phyloP scores from a whole-genome alignment of 2,329 filamentous ascomycete genomes.

The Ampelomyces quisqualis region DNA sequence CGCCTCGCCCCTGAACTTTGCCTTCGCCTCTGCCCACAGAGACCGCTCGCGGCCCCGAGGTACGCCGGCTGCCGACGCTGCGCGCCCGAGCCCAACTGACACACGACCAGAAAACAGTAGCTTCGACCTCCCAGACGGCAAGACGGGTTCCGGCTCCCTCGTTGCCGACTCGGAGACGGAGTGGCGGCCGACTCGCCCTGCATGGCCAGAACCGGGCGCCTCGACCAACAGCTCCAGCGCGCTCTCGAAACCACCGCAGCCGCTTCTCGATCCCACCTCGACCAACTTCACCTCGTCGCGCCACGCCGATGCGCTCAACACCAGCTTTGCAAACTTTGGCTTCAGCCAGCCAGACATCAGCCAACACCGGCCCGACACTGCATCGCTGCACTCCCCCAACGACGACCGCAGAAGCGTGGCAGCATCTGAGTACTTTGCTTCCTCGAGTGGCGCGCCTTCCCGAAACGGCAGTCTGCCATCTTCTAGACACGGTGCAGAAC shows the following conservation, averaged over 20 bases:
- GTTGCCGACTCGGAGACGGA: constrained; percentile 69
- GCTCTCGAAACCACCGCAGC: constrained; percentile 29
- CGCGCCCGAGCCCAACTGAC: constrained; percentile 14
- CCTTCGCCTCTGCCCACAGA: constrained; percentile 30
- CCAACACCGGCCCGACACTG: constrained; percentile 28
- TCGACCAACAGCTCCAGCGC: constrained; percentile 28
- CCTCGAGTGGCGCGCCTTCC: constrained; percentile 50
- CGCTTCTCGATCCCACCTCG: constrained; percentile 36
- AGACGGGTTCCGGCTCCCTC: constrained; percentile 69
- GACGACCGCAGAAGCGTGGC: constrained; percentile 46
- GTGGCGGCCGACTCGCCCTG: constrained; percentile 57
- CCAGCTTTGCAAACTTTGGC: constrained; percentile 37
- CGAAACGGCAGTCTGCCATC: constrained; percentile 59
- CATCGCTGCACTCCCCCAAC: constrained; percentile 45
- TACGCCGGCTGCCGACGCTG: constrained; percentile 10
- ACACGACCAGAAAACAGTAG: constrained; percentile 30
- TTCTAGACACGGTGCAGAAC: constrained; percentile 54
- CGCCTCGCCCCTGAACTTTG: constrained; percentile 21
- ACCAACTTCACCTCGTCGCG: constrained; percentile 35
- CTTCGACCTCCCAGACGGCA: constrained; percentile 51
- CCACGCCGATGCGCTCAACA: constrained; percentile 34
- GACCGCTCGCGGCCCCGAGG: constrained; percentile 40
- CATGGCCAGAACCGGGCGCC: constrained; percentile 58
- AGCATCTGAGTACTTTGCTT: constrained; percentile 48
- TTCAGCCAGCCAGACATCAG: constrained; percentile 35